Percentiles rank a stretch among this genome's conserved stretches.
Conservation (phyloP, 2,329 filamentous ascomycete species). For the Trichothecium sympodiale region DNA sequence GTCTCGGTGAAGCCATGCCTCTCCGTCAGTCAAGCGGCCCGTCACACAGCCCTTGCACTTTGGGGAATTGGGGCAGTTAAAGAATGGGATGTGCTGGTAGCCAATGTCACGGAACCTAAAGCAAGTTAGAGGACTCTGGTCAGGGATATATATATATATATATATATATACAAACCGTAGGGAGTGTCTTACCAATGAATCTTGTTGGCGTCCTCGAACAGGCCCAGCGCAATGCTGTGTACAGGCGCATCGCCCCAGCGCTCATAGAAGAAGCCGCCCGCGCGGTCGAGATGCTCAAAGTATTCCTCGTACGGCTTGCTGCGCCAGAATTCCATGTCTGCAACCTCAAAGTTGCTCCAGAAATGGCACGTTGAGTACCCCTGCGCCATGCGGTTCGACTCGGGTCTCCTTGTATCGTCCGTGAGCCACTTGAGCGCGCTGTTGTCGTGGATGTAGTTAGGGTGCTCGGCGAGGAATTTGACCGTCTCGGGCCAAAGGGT, state of each 20-base stretch:
- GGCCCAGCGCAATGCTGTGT: conserved; percentile 81
- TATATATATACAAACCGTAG: neutral
- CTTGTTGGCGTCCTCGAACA: conserved; percentile 84
- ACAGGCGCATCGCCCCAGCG: conserved; percentile 97
- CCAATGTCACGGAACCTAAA: conserved; percentile 96
- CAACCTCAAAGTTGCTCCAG: conserved; percentile 98
- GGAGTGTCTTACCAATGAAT: conserved; percentile 72
- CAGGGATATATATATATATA: too few species aligned
- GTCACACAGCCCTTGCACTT: conserved; percentile 86
- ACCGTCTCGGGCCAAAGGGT: conserved; percentile 91
- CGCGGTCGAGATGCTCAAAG: conserved; percentile 92
- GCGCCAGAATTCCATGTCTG: conserved; percentile 85
- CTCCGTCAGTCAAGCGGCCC: conserved; percentile 82
- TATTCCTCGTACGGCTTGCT: conserved; percentile 87
- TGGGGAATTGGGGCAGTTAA: conserved; percentile 94
- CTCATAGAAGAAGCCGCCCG: conserved; percentile 97
- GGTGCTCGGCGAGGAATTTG: conserved; percentile 79
- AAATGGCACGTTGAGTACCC: conserved; percentile 98
- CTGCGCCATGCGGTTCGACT: conserved; percentile 70
- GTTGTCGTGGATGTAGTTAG: conserved; percentile 68
- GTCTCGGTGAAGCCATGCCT: conserved; percentile 73
- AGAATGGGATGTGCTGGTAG: conserved; percentile 96
- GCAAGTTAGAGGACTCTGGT: conserved; percentile 5
- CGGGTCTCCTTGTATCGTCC: conserved; percentile 64
- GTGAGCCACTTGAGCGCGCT: conserved; percentile 83